Evolutionary conservation across 352 stramenopile genomes (phyloP), one percentile per base, ranked within the genome.

Genomic region (Phytophthora pinifolia): DNA sequence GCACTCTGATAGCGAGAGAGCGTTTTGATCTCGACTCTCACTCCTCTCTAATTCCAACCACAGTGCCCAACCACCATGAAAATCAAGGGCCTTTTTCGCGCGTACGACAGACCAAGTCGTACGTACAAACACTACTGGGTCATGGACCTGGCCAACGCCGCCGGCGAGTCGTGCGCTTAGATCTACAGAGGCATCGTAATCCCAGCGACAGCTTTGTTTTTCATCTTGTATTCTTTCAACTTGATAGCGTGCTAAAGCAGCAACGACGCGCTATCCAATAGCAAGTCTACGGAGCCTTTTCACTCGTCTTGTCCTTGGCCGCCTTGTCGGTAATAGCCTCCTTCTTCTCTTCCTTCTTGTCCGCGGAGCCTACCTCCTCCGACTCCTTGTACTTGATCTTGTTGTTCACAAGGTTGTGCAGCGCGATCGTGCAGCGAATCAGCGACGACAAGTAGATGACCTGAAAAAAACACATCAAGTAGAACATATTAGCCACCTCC

Each of bases 401-500:
- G 88, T 99, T 99, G 75, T 98, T 97, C 61, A 99, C 95, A 39
- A 99, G 86, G 75, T 99, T 97, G 86, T 99, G 97, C 54, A 99
- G 71, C 18, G 97, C 97, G 60, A 99, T 98, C 31, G 98, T 98
- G 74, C 90, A 97, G 59, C 97, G 88, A 62, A 99, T 98, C 39
- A 99, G 74, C 38, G 94, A 89, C 59, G 92, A 97, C 72, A 99
- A 89, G 84, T 99, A 99, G 66, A 99, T 98, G 48, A 97, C 94
- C 86, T 96, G 45, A n/a, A 10, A 34, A 45, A 22, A 51, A 36
- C 61, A 52, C 27, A 47, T 3, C 27, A 14, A 62, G 14, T 15
- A n/a, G 39, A 39, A 47, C 29, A 46, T 41, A 6, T 12, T 12
- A 31, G 7, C 12, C 9, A 49, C 12, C 30, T 41, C 6, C 51